A percentile compares a stretch with the other conserved stretches of the same genome.
Evolutionary conservation across 306 rosid species (phyloP).

Genomic region (Trifolium dubium): DNA sequence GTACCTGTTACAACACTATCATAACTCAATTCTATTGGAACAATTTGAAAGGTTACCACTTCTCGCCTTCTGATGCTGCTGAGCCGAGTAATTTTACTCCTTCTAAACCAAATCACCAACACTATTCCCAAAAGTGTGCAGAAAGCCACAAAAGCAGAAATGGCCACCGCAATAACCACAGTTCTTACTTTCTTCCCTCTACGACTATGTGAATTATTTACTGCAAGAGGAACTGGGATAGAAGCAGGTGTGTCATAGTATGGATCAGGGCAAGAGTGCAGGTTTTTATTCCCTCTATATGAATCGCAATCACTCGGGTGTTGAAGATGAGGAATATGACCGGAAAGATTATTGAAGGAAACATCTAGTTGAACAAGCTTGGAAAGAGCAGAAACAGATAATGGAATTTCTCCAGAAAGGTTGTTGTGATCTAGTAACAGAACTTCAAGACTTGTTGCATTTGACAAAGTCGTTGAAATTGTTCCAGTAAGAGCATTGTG

Average conservation of each 20-base stretch:
- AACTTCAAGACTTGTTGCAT: constrained; percentile 49
- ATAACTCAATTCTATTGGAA: constrained; percentile 59
- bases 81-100: constrained; percentile 47
- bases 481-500: constrained; percentile 50
- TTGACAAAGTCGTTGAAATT: constrained; percentile 51
- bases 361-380: constrained; percentile 52
- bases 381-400: constrained; percentile 45
- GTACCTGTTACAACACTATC: constrained; percentile 59
- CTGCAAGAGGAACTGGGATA: constrained; percentile 47
- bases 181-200: constrained; percentile 36
- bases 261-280: constrained; percentile 59
- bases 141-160: constrained; percentile 41
- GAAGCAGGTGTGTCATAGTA: constrained; percentile 42
- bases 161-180: constrained; percentile 41
- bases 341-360: constrained; percentile 63
- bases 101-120: constrained; percentile 41
- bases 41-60: constrained; percentile 57
- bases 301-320: constrained; percentile 47
- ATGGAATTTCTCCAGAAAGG: constrained; percentile 55
- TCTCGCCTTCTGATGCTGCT: constrained; percentile 51
- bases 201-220: constrained; percentile 13
- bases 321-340: constrained; percentile 59
- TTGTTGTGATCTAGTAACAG: constrained; percentile 56
- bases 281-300: constrained; percentile 50
- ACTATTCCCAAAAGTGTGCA: constrained; percentile 41